A percentile compares a stretch with the other conserved stretches of the same genome.
Conservation (phyloP, 2,329 filamentous ascomycete genomes). For the Trichoderma guizhouense region DNA sequence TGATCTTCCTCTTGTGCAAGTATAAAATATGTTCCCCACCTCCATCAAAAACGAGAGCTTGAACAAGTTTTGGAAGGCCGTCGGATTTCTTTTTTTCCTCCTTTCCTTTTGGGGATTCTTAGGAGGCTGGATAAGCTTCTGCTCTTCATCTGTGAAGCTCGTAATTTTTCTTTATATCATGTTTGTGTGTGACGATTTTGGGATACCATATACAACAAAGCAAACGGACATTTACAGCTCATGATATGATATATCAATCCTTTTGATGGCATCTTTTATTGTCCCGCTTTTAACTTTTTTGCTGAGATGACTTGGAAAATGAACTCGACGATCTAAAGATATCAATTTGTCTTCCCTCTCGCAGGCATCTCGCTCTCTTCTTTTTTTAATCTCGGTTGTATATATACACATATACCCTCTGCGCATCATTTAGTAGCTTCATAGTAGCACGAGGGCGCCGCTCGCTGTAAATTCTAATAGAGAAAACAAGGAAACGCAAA, state of each 20-base stretch:
- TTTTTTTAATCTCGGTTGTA: background rate
- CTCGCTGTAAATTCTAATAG: background rate
- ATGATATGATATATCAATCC: background rate
- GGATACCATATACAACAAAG: background rate
- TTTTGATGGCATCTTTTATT: background rate
- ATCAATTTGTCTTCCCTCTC: background rate
- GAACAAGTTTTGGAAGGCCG: background rate
- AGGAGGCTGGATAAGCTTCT: background rate
- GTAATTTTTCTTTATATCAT: background rate
- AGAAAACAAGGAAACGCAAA: background rate
- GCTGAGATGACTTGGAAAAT: constrained; percentile 9
- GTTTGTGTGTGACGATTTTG: background rate
- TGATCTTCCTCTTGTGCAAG: background rate
- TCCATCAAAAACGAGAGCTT: background rate
- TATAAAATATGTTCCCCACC: background rate
- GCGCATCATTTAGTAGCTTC: background rate
- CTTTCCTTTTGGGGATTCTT: background rate
- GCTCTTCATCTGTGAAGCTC: background rate
- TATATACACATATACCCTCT: constrained; percentile 4
- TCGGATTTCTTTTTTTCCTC: background rate
- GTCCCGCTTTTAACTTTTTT: background rate
- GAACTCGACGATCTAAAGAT: background rate
- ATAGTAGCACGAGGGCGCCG: constrained; percentile 2
- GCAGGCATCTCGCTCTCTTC: background rate
- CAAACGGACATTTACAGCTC: background rate